Conservation (phyloP, 1,284 basidiomycete genomes). For the Ceratobasidium sp. region DNA sequence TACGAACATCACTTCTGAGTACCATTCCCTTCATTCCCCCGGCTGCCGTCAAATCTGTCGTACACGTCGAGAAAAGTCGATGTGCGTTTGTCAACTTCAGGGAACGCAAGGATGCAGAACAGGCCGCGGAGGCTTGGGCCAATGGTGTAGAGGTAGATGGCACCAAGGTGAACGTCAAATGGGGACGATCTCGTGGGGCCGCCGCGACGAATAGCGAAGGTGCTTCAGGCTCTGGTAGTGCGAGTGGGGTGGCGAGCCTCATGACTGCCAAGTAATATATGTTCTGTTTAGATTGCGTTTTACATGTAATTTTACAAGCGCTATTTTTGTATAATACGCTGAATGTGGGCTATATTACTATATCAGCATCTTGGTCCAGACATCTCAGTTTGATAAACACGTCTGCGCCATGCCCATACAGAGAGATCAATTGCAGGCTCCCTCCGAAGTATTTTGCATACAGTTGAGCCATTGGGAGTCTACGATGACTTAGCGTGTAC, state of each 20-base stretch:
- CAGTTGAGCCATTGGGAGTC: slow-evolving; percentile 82
- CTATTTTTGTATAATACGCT: slow-evolving; percentile 39
- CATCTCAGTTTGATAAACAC: slow-evolving; percentile 79
- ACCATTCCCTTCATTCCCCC: slow-evolving; percentile 77
- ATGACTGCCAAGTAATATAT: slow-evolving; percentile 10
- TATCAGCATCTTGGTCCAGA: slow-evolving; percentile 63
- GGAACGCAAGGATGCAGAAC: slow-evolving; percentile 82
- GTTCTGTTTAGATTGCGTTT: slow-evolving; percentile 35
- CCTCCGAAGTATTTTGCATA: slow-evolving; percentile 83
- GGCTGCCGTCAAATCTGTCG: slow-evolving; percentile 80
- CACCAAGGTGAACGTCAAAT: slow-evolving; percentile 80
- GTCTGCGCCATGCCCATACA: slow-evolving; percentile 87
- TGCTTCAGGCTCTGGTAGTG: slow-evolving; percentile 7
- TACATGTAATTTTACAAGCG: slow-evolving; percentile 38
- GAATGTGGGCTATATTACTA: slow-evolving; percentile 45
- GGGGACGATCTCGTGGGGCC: slow-evolving; percentile 69
- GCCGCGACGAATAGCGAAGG: slow-evolving; percentile 19
- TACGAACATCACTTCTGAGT: slow-evolving; percentile 79
- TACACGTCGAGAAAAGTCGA: slow-evolving; percentile 85
- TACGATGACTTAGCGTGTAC: slow-evolving; percentile 42
- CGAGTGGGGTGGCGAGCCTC: slow-evolving; percentile 2
- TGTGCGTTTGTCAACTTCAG: slow-evolving; percentile 98
- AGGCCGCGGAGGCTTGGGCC: slow-evolving; percentile 86
- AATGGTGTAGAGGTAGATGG: slow-evolving; percentile 88
- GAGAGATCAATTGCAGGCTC: slow-evolving; percentile 75